Evolutionary conservation across 1,284 basidiomycete genomes (phyloP).

Genomic region (Coniferiporia weirii): DNA sequence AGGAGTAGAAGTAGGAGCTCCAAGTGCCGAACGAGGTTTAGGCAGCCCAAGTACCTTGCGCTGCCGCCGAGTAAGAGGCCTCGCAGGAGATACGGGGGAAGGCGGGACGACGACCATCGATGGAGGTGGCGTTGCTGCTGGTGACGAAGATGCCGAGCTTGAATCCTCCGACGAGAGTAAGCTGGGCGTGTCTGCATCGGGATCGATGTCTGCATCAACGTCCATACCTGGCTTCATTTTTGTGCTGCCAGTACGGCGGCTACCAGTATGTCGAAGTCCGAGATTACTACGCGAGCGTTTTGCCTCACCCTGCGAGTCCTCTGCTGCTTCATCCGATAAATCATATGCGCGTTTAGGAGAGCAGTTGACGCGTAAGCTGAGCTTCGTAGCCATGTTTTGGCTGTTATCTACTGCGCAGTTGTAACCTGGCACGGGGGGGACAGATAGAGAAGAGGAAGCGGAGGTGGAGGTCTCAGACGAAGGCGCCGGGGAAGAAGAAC

Average conservation of each 20-base stretch:
- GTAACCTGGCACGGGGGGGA: slow-evolving; percentile 17
- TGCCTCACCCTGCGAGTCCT: slow-evolving; percentile 37
- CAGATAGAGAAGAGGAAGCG: slow-evolving; percentile 13
- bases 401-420: slow-evolving; percentile 5
- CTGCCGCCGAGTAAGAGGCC: slow-evolving; percentile 55
- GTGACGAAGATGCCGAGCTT: slow-evolving; percentile 39
- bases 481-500: slow-evolving; percentile 36
- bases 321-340: slow-evolving; percentile 44
- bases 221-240: slow-evolving; percentile 25
- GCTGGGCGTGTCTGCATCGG: slow-evolving; percentile 38
- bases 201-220: slow-evolving; percentile 29
- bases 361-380: slow-evolving; percentile 28
- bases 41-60: slow-evolving; percentile 63
- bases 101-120: slow-evolving; percentile 23
- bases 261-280: slow-evolving; percentile 1
- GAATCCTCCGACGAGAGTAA: slow-evolving; percentile 37
- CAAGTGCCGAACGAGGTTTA: slow-evolving; percentile 35
- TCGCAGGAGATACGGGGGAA: slow-evolving; percentile 23
- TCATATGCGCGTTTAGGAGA: slow-evolving; percentile 69
- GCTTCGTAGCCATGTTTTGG: not conserved
- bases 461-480: slow-evolving; percentile 13
- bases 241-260: slow-evolving; percentile 19
- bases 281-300: slow-evolving; percentile 37
- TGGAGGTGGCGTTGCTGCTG: slow-evolving; percentile 33
- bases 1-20: slow-evolving; percentile 11